phyloP scores from a whole-genome alignment of 345 rosid genomes.

The Hirschfeldia incana region DNA sequence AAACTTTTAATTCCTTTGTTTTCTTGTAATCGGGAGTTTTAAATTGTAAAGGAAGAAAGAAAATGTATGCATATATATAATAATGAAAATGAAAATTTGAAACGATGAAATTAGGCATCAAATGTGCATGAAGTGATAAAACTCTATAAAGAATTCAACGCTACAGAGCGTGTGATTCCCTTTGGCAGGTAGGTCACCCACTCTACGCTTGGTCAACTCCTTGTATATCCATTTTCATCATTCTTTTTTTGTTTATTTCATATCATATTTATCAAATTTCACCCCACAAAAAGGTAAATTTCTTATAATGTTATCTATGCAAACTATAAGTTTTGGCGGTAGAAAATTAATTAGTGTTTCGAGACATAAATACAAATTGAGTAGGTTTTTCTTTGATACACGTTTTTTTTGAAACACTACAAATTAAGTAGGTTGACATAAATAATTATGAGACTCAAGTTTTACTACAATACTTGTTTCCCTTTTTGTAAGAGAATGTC shows the following conservation, averaged over 20 bases:
- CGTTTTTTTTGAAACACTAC: too few species aligned
- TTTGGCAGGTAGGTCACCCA: slow-evolving; percentile 91
- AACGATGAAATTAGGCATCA: slow-evolving; percentile 39
- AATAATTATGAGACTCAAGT: neutral
- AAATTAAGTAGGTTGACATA: too few species aligned
- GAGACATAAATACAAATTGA: neutral
- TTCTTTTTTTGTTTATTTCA: slow-evolving; percentile 8
- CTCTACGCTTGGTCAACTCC: slow-evolving; percentile 74
- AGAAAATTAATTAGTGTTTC: neutral
- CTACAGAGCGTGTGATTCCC: slow-evolving; percentile 75
- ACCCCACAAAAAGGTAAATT: neutral
- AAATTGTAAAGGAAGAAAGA: slow-evolving; percentile 37
- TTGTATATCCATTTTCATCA: neutral
- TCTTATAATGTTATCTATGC: neutral
- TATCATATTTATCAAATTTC: neutral
- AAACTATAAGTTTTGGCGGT: slow-evolving; percentile 8
- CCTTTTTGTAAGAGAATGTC: neutral
- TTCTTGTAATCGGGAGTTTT: slow-evolving; percentile 31
- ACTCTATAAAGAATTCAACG: slow-evolving; percentile 86
- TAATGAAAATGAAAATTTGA: neutral
- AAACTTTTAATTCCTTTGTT: slow-evolving; percentile 26
- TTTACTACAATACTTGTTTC: neutral
- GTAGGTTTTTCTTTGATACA: neutral
- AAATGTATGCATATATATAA: slow-evolving; percentile 28
- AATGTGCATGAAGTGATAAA: slow-evolving; percentile 73